Evolutionary conservation across 2,329 filamentous ascomycete species (phyloP), one percentile per base, ranked within the genome.

Genomic region (Alternaria ventricosa): DNA sequence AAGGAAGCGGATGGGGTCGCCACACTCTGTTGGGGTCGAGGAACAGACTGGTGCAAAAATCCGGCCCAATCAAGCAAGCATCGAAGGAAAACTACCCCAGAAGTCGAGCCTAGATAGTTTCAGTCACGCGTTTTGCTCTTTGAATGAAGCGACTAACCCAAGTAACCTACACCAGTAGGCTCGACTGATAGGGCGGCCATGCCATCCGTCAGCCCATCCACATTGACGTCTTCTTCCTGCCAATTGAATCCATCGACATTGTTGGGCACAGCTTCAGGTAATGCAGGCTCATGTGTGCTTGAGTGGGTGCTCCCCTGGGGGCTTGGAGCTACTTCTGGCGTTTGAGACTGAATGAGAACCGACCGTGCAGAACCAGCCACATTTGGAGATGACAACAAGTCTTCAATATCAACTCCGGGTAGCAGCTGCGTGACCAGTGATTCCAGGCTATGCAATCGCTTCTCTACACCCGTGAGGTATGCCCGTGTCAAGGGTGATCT

Each of bases 181-280:
- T 74, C 71, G 6, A 74, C 71, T 23, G 70, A 73, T 7, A 74
- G 65, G 13, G 71, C 71, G 9, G 71, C 71, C 71, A 74, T 74
- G 56, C 71, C 71, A 62, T 74, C 71, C 1, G 70, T 71, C 9
- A 74, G 61, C n/a, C 63, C 63, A 20, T 73, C 65, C 10, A 74
- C 63, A 7, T 63, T 70, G 25, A 65, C 45, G 28, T 69, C 64
- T 20, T 71, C 69, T 53, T 73, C 71, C 51, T 71, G 62, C 70
- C 70, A 74, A 22, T 71, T 72, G 49, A 74, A 74, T 6, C 71
- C 70, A 64, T 74, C 71, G 27, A 69, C 71, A 41, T 55, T 66
- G 36, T 54, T 72, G 4, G 71, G 71, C 0, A 74, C 71, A n/a
- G 71, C 71, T 47, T 74, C 71, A 18, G 69, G 71, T 27, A 74